phyloP scores from a whole-genome alignment of 495 filamentous ascomycete species.

The Penicillium turbatum region DNA sequence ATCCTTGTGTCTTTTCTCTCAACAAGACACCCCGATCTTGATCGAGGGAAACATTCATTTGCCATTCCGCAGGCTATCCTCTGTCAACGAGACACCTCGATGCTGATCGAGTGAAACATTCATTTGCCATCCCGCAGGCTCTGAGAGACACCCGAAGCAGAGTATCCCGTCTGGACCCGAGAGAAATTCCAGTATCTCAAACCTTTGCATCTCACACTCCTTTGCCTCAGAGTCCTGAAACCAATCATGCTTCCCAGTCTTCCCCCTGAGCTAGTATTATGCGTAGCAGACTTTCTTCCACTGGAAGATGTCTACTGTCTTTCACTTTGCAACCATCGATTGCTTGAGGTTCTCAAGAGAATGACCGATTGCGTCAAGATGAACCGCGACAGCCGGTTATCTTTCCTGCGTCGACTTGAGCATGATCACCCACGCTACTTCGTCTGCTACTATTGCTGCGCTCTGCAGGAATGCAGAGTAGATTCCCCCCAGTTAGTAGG shows the following conservation, averaged over 20 bases:
- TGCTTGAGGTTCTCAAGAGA: neutral
- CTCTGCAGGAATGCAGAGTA: neutral
- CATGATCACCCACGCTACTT: neutral
- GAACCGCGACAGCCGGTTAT: too few species aligned
- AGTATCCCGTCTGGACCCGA: neutral
- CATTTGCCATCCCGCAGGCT: neutral
- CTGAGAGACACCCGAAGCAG: too few species aligned
- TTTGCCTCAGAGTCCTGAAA: too few species aligned
- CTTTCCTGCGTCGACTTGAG: neutral
- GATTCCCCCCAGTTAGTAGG: neutral
- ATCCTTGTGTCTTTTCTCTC: too few species aligned
- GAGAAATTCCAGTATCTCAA: neutral
- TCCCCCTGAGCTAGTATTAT: neutral
- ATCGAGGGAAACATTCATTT: neutral
- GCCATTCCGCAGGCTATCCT: neutral
- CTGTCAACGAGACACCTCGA: too few species aligned
- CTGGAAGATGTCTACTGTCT: neutral
- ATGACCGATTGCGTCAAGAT: too few species aligned
- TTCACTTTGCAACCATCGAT: neutral
- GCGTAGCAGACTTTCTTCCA: neutral
- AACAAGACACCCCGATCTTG: too few species aligned
- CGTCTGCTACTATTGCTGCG: neutral
- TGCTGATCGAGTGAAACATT: too few species aligned
- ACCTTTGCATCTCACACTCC: neutral
- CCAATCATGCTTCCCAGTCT: neutral